phyloP scores from a whole-genome alignment of 306 rosid genomes.

The Pachyrhizus erosus region DNA sequence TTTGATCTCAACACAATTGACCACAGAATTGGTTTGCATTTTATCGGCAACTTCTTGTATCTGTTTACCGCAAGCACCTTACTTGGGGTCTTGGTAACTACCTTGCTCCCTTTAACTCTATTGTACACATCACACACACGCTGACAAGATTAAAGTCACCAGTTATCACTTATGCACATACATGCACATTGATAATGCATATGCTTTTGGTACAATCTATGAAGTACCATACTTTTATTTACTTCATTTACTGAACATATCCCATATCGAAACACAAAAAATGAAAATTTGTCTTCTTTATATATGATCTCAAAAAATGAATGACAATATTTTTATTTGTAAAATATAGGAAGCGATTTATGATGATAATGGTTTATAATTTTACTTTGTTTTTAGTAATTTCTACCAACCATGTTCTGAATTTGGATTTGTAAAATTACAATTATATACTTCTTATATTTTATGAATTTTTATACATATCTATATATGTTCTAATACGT shows the following conservation, averaged over 20 bases:
- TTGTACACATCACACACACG: neutral
- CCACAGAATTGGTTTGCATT: slow-evolving; percentile 61
- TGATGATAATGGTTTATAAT: neutral
- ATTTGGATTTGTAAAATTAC: neutral
- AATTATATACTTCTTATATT: neutral
- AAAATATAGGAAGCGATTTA: neutral
- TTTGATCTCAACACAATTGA: slow-evolving; percentile 79
- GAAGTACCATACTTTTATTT: neutral
- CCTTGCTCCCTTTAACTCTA: slow-evolving; percentile 35
- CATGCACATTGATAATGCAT: slow-evolving; percentile 16
- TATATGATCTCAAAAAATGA: neutral
- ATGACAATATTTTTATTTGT: neutral
- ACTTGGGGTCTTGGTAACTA: slow-evolving; percentile 81
- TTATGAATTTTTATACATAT: neutral
- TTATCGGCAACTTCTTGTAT: slow-evolving; percentile 80
- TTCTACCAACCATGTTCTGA: neutral
- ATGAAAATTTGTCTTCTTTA: neutral
- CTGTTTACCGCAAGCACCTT: slow-evolving; percentile 78
- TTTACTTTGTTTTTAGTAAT: neutral
- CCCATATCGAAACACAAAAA: too few relatives aligned
- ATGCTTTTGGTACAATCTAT: neutral
- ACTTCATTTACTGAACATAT: too few relatives aligned
- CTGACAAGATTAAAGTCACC: neutral
- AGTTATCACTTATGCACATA: neutral
- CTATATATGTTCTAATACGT: too few relatives aligned